Conservation (phyloP, 2,329 filamentous ascomycete species). For the Thelonectria discophora region DNA sequence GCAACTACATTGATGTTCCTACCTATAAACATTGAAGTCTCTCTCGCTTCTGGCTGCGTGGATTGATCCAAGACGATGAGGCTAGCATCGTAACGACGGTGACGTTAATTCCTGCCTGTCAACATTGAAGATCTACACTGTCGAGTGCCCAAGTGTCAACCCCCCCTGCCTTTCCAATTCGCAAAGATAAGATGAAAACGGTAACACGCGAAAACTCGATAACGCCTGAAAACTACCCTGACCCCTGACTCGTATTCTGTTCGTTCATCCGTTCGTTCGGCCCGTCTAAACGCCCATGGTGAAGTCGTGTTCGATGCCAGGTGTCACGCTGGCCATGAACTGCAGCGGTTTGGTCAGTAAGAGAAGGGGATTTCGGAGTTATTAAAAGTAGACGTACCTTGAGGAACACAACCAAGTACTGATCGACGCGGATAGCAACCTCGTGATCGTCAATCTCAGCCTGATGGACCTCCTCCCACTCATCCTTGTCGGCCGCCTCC, state of each 20-base stretch:
- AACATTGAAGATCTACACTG: too few species aligned
- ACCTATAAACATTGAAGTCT: too few species aligned
- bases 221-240: slow-evolving; percentile 22
- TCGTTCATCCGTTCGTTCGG: background rate
- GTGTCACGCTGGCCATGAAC: slow-evolving; percentile 90
- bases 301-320: slow-evolving; percentile 94
- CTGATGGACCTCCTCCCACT: slow-evolving; percentile 72
- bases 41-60: too few species aligned
- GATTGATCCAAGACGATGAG: too few species aligned
- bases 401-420: slow-evolving; percentile 86
- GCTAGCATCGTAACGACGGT: too few species aligned
- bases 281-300: slow-evolving; percentile 38
- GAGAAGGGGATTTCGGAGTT: too few species aligned
- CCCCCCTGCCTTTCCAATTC: background rate
- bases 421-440: slow-evolving; percentile 85
- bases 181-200: slow-evolving; percentile 1
- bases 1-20: too few species aligned
- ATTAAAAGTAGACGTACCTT: slow-evolving; percentile 76
- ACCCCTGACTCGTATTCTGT: slow-evolving; percentile 5
- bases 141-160: too few species aligned
- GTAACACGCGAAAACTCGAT: slow-evolving; percentile 18
- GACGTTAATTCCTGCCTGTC: too few species aligned
- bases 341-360: slow-evolving; percentile 39
- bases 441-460: slow-evolving; percentile 73
- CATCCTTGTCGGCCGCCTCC: slow-evolving; percentile 62